Evolutionary conservation across 257 asterid genomes (phyloP), one percentile per base, ranked within the genome.

Genomic region (Fraxinus cuspidata): DNA sequence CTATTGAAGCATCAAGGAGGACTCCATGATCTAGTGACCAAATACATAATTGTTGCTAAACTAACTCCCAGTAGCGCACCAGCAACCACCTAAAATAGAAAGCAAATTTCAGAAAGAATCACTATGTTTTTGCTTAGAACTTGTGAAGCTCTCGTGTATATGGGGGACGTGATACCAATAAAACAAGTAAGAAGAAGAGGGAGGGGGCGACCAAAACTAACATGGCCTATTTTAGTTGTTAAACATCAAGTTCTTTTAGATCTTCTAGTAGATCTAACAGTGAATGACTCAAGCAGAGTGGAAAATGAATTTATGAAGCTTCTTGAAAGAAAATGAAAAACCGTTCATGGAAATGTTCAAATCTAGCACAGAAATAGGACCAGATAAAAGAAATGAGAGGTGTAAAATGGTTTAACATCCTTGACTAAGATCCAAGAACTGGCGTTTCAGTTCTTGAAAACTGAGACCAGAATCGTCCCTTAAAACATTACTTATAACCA

Each of bases 61-160:
- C 72, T 28, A 29, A 87, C 51, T 77, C 97, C 98, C 75, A 93
- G 84, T 21, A 89, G 51, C 42, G 92, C 93, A 81, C 97, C 98
- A 56, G 96, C 97, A 85, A 84, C 84, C 66, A 93, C 98, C 98
- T 93, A 90, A 74, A 82, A 66, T 77, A 28, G 10, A 34, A 19
- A 13, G n/a, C 69, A 53, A 73, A 70, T 25, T 21, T 66, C 80
- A 49, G 71, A 78, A 25, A 15, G 27, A 56, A 75, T 49, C n/a
- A 16, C 2, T 4, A 40, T 40, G 18, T 7, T 19, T 27, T 28
- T 21, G 31, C 44, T 1, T 23, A 74, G 27, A 58, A 1, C 7
- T 9, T 13, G 23, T 16, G 3, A 11, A 21, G 5, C 53, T 44
- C 53, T 44, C 53, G 5, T 13, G 53, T 44, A 13, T 13, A 44